These are phyloP conservation scores for Delphinella strobiligena DNA, from an alignment of 2,329 filamentous ascomycete genomes.

Conservation along the genomic window DNA sequence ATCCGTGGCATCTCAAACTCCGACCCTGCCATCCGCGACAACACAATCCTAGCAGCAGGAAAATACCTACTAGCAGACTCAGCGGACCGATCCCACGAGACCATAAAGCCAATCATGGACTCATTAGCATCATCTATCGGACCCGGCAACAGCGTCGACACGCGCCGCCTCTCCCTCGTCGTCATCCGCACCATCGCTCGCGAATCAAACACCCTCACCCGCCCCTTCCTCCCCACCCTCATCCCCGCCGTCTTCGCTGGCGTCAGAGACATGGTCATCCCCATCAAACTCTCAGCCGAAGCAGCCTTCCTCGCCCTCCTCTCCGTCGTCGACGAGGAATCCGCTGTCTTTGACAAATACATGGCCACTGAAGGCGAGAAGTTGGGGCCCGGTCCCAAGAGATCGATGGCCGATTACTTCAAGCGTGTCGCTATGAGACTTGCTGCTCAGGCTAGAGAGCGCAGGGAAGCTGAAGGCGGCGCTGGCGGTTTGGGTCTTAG, in stretches of 20 bases:
- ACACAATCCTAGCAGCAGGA: conserved; percentile 77
- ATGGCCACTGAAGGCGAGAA: conserved; percentile 55
- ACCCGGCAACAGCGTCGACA: conserved; percentile 69
- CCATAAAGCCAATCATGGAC: conserved; percentile 68
- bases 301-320: conserved; percentile 89
- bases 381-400: conserved; percentile 60
- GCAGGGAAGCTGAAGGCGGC: conserved; percentile 83
- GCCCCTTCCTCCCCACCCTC: conserved; percentile 70
- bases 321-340: conserved; percentile 76
- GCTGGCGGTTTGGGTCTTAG: conserved; percentile 73
- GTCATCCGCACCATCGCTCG: conserved; percentile 77
- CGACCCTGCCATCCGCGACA: conserved; percentile 68
- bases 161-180: conserved; percentile 73
- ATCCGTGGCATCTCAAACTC: conserved; percentile 67
- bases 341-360: conserved; percentile 81
- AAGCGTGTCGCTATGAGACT: conserved; percentile 79
- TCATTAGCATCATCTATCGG: conserved; percentile 56
- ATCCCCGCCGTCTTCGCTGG: conserved; percentile 76
- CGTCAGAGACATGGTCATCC: conserved; percentile 84
- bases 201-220: conserved; percentile 64
- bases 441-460: conserved; percentile 76
- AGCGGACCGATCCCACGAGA: conserved; percentile 59
- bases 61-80: conserved; percentile 68
- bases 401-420: conserved; percentile 94
- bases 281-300: conserved; percentile 89